Base-by-base conservation (phyloP, 371 early-diverging fungal species). In the Dinochytrium kinnereticum region DNA sequence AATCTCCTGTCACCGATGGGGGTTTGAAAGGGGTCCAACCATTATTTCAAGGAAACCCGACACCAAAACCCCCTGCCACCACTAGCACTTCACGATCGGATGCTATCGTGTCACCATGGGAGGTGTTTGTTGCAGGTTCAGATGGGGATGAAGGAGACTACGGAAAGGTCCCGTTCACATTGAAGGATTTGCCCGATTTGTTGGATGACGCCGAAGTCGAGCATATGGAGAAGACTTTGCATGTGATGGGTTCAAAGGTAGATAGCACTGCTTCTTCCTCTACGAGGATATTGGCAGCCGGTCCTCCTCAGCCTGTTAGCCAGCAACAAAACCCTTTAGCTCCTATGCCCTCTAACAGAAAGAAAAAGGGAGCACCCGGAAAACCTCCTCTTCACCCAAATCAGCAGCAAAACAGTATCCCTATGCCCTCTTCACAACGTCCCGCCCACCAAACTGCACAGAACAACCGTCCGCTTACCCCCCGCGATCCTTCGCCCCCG, bases 181-280 rank as follows among this genome's bases (percentile, higher is more conserved):
- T 61, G 19, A 31, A 37, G 36, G 70, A 70, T 26, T 0, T 74
- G 34, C 75, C 75, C 2, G 50, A 59, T 26, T 38, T 74, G 51
- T n/a, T 74, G 30, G 70, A 74, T 26, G 75, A 74, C 38, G 28
- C n/a, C 0, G 75, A 74, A 70, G 31, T 74, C 70, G 73, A 73
- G 33, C 44, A 34, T 5, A 24, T 55, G 36, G 24, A 34, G 75
- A 19, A 10, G 0, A 50, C 37, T 7, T n/a, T n/a, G n/a, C n/a
- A n/a, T n/a, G 55, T 51, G 1, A 31, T 66, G 26, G 69, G 26
- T 36, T 59, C 59, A 19, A 57, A 59, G 1, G 50, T 24, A 1
- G 49, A 21, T 15, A 59, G 38, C 24, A 24, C 31, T 31, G 13
- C 49, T 0, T 59, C 40, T n/a, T 37, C 36, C 21, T 34, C 55